phyloP scores from a whole-genome alignment of 345 rosid species.

The Linum lewisii region DNA sequence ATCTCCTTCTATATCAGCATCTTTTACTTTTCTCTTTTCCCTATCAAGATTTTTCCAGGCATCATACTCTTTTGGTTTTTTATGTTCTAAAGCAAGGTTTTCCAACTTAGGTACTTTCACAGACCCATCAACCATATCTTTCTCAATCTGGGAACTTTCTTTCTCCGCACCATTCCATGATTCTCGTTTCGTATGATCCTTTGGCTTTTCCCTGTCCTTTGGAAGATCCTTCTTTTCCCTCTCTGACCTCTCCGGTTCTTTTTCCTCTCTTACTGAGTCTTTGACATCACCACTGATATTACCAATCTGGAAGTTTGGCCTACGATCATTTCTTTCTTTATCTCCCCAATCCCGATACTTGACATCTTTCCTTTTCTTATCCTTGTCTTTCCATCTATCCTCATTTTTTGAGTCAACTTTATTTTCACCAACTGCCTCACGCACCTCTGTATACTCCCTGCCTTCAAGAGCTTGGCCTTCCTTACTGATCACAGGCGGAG shows the following conservation, averaged over 20 bases:
- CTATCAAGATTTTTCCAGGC: slow-evolving; percentile 53
- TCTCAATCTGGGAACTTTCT: slow-evolving; percentile 51
- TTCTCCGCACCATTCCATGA: slow-evolving; percentile 52
- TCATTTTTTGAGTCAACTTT: slow-evolving; percentile 72
- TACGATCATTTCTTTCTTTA: slow-evolving; percentile 77
- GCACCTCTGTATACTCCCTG: slow-evolving; percentile 42
- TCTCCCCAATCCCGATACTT: slow-evolving; percentile 87
- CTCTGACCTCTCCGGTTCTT: slow-evolving; percentile 83
- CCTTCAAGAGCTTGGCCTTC: slow-evolving; percentile 49
- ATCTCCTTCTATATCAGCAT: slow-evolving; percentile 64
- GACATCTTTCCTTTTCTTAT: slow-evolving; percentile 74
- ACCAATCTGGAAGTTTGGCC: slow-evolving; percentile 45
- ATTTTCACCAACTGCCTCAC: slow-evolving; percentile 83
- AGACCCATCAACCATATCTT: slow-evolving; percentile 60
- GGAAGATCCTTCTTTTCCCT: slow-evolving; percentile 66
- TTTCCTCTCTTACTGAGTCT: slow-evolving; percentile 65
- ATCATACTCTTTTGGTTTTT: slow-evolving; percentile 66
- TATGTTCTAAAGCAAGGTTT: slow-evolving; percentile 42
- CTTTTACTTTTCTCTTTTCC: slow-evolving; percentile 84
- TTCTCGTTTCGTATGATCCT: slow-evolving; percentile 59
- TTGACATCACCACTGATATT: slow-evolving; percentile 46
- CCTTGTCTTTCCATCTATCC: slow-evolving; percentile 84
- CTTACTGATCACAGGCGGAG: slow-evolving; percentile 42
- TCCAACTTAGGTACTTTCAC: slow-evolving; percentile 54
- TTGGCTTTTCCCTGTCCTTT: slow-evolving; percentile 61